These are phyloP conservation scores for Pogostemon cablin DNA, from an alignment of 257 asterid species.

Conservation along the genomic window DNA sequence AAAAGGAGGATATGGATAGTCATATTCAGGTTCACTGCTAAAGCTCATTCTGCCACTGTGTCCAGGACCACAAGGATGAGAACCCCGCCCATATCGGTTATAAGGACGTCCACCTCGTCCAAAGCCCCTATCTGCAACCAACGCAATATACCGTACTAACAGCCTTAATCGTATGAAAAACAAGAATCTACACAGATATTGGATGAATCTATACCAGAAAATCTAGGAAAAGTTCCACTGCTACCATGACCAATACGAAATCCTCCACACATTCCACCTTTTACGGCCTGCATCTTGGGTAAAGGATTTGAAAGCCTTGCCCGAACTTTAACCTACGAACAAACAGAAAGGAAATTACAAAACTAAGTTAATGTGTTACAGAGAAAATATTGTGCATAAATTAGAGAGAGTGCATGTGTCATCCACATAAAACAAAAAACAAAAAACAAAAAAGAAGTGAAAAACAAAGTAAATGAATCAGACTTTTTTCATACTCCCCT, in stretches of 20 bases:
- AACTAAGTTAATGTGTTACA: conserved; percentile 6
- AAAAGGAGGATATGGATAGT: conserved; percentile 42
- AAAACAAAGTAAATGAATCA: background rate
- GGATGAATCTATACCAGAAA: conserved; percentile 34
- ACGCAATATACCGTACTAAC: conserved; percentile 20
- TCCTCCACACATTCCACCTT: conserved; percentile 70
- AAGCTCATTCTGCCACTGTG: conserved; percentile 46
- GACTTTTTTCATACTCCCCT: background rate
- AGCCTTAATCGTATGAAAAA: background rate
- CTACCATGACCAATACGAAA: conserved; percentile 49
- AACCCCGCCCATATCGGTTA: conserved; percentile 42
- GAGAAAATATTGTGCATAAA: background rate
- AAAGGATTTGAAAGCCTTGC: conserved; percentile 69
- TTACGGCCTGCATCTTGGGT: conserved; percentile 67
- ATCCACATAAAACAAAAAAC: background rate
- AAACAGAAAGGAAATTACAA: conserved; percentile 22
- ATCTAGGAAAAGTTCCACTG: conserved; percentile 37
- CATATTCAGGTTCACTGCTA: conserved; percentile 39
- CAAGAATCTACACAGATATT: conserved; percentile 12
- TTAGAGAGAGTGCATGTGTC: background rate
- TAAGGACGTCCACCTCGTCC: conserved; percentile 50
- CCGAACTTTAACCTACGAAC: conserved; percentile 50
- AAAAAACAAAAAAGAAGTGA: background rate
- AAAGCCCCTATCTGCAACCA: conserved; percentile 52
- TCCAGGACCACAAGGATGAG: conserved; percentile 46